phyloP scores from a whole-genome alignment of 2,329 filamentous ascomycete species.

The Aspergillus quadrilineatus region DNA sequence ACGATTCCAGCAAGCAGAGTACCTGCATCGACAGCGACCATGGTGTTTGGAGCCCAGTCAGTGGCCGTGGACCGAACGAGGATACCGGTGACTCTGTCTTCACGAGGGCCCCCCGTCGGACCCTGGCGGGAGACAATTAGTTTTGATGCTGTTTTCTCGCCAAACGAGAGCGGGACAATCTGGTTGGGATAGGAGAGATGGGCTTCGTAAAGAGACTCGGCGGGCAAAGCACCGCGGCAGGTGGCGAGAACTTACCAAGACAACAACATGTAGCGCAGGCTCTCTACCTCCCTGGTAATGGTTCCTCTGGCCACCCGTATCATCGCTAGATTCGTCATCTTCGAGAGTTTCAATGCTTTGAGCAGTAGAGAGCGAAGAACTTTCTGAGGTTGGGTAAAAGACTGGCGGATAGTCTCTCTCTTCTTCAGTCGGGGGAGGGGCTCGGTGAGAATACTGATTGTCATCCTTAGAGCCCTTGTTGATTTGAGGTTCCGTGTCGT shows the following conservation, averaged over 20 bases:
- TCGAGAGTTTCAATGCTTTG: no score
- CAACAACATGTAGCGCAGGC: conserved; percentile 63
- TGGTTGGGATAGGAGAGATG: no score
- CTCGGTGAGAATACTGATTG: no score
- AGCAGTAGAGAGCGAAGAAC: no score
- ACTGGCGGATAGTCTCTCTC: no score
- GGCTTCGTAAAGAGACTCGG: conserved; percentile 7
- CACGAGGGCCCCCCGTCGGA: conserved; percentile 81
- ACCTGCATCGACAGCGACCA: conserved; percentile 91
- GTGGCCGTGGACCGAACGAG: conserved; percentile 78
- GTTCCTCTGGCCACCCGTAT: background rate
- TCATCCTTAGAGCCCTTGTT: background rate
- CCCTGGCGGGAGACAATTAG: conserved; percentile 56
- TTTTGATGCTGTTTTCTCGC: background rate
- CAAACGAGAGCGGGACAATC: background rate
- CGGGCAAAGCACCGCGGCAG: background rate
- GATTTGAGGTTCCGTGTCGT: background rate
- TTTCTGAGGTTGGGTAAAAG: no score
- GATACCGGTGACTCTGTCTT: conserved; percentile 86
- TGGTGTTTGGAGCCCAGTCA: conserved; percentile 76
- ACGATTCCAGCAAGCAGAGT: conserved; percentile 83
- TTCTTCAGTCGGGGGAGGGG: no score
- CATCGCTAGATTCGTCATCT: no score
- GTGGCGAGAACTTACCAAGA: conserved; percentile 60
- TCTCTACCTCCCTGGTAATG: background rate